A percentile compares a stretch with the other conserved stretches of the same genome.
Conservation (phyloP, 164 flowering plant genomes). For the Santalum album region DNA sequence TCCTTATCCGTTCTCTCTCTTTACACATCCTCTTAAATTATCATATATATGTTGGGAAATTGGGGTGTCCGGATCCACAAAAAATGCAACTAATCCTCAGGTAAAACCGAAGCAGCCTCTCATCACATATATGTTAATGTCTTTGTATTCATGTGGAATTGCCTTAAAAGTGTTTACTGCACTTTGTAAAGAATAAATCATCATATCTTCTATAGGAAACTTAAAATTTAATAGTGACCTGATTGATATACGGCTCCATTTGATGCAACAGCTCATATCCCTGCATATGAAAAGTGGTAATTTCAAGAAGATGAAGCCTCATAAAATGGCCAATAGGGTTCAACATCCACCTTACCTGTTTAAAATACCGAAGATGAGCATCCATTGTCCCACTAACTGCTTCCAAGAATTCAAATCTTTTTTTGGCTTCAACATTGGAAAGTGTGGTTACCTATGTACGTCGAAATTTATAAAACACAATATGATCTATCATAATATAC, state of each 20-base stretch:
- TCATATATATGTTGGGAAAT: too few relatives aligned
- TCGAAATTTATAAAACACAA: neutral
- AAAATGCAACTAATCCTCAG: too few relatives aligned
- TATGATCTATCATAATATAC: neutral
- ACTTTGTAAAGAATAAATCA: too few relatives aligned
- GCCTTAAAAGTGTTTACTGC: too few relatives aligned
- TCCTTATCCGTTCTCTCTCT: too few relatives aligned
- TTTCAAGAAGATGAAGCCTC: constrained; percentile 5
- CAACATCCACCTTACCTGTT: constrained; percentile 46
- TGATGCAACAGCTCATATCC: constrained; percentile 97
- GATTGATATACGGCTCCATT: constrained; percentile 96
- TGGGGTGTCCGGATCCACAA: too few relatives aligned
- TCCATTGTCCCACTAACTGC: constrained; percentile 97
- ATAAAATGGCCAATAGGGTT: neutral
- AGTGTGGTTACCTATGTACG: constrained; percentile 68
- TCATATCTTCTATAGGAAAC: too few relatives aligned
- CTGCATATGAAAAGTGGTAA: constrained; percentile 26
- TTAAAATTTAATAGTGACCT: too few relatives aligned
- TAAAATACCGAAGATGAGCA: constrained; percentile 94
- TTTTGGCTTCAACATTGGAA: constrained; percentile 86
- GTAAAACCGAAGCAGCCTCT: too few relatives aligned
- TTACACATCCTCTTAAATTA: too few relatives aligned
- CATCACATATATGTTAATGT: too few relatives aligned
- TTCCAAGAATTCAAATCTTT: constrained; percentile 94
- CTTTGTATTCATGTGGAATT: too few relatives aligned